A percentile compares a stretch with the other conserved stretches of the same genome.
Conservation (phyloP, 441 rosid species). For the Manihot esculenta region DNA sequence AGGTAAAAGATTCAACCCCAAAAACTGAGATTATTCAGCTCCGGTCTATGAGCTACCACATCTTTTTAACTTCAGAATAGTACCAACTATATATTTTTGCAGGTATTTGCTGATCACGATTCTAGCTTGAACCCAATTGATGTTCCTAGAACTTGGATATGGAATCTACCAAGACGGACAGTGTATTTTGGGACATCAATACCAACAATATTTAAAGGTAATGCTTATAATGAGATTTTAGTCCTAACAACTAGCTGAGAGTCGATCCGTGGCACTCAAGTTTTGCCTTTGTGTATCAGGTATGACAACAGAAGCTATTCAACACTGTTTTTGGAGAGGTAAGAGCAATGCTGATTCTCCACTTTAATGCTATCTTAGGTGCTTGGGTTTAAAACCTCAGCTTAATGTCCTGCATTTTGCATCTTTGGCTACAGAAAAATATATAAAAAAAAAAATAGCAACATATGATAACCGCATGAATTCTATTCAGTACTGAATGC, state of each 20-base stretch:
- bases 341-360: constrained; percentile 18
- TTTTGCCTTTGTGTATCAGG: constrained; percentile 45
- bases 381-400: constrained; percentile 2
- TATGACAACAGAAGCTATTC: constrained; percentile 75
- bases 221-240: neutral
- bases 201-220: constrained; percentile 89
- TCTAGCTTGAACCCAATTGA: constrained; percentile 80
- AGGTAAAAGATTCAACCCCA: constrained; percentile 40
- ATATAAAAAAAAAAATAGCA: neutral
- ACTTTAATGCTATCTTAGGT: neutral
- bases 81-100: constrained; percentile 20
- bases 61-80: neutral
- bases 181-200: constrained; percentile 95
- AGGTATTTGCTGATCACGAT: constrained; percentile 93
- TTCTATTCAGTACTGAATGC: neutral
- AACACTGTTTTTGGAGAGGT: constrained; percentile 95
- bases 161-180: constrained; percentile 80
- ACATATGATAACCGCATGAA: neutral
- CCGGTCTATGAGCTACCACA: neutral
- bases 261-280: constrained; percentile 7
- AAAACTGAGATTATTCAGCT: neutral
- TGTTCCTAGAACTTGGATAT: constrained; percentile 81
- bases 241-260: neutral
- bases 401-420: constrained; percentile 8
- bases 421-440: constrained; percentile 17